These are phyloP conservation scores for Populus davidiana DNA, from an alignment of 345 rosid species.

Conservation along the genomic window DNA sequence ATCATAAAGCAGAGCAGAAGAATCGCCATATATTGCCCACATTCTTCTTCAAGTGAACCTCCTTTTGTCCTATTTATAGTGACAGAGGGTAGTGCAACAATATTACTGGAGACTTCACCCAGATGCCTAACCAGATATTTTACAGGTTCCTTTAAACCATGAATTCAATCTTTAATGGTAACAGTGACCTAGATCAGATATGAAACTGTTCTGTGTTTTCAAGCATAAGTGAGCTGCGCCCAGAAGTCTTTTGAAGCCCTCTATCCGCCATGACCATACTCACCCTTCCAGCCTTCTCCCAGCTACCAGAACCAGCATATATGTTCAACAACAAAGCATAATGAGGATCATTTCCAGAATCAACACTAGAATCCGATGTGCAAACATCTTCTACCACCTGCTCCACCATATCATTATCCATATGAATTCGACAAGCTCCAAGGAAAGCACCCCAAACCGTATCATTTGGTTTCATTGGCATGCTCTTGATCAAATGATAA, in stretches of 20 bases:
- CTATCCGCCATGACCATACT: slow-evolving; percentile 41
- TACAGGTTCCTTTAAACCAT: background rate
- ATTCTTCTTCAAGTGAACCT: background rate
- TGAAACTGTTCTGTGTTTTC: background rate
- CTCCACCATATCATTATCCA: slow-evolving; percentile 45
- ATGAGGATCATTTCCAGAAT: slow-evolving; percentile 40
- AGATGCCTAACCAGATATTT: background rate
- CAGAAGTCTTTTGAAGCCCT: slow-evolving; percentile 51
- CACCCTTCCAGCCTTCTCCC: slow-evolving; percentile 59
- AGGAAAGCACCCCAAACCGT: slow-evolving; percentile 68
- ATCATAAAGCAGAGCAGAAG: background rate
- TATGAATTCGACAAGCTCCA: slow-evolving; percentile 67
- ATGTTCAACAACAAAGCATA: slow-evolving; percentile 55
- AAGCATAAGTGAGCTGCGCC: slow-evolving; percentile 48
- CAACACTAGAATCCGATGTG: slow-evolving; percentile 4
- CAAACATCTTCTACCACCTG: slow-evolving; percentile 39
- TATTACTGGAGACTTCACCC: background rate
- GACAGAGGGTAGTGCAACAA: background rate
- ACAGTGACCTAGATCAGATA: background rate
- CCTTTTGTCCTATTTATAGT: background rate
- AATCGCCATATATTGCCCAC: background rate
- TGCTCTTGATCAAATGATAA: slow-evolving; percentile 43
- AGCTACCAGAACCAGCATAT: slow-evolving; percentile 59
- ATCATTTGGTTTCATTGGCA: slow-evolving; percentile 68
- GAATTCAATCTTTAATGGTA: background rate